These are phyloP conservation scores for Malus fusca DNA, from an alignment of 306 rosid species.

Conservation along the genomic window DNA sequence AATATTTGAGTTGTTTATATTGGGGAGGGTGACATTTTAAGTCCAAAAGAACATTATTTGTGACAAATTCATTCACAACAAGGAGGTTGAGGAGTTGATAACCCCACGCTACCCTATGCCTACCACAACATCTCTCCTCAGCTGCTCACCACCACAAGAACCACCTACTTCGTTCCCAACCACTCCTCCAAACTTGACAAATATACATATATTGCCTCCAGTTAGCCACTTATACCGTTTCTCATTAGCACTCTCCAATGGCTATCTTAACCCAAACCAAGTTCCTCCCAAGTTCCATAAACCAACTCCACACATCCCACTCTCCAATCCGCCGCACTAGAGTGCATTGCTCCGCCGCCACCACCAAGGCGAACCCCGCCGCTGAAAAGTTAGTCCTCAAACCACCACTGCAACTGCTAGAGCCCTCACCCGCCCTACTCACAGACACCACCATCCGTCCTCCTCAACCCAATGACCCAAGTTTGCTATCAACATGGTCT, in stretches of 20 bases:
- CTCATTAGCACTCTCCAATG: slow-evolving; percentile 32
- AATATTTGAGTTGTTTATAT: not conserved
- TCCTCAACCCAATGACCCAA: slow-evolving; percentile 35
- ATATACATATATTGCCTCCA: not conserved
- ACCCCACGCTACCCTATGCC: slow-evolving; percentile 37
- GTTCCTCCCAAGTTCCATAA: slow-evolving; percentile 20
- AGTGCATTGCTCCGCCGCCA: slow-evolving; percentile 24
- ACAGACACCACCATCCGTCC: slow-evolving; percentile 15
- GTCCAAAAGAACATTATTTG: not conserved
- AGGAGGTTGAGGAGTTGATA: slow-evolving; percentile 11
- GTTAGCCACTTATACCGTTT: not conserved
- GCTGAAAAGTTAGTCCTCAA: slow-evolving; percentile 21
- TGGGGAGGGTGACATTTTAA: not conserved
- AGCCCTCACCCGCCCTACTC: not conserved
- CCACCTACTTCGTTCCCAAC: slow-evolving; percentile 14
- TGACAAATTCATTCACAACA: not conserved
- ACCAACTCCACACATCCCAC: slow-evolving; percentile 10
- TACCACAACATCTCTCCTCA: slow-evolving; percentile 30
- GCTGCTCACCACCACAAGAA: slow-evolving; percentile 15
- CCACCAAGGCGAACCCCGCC: slow-evolving; percentile 20
- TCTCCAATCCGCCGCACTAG: not conserved
- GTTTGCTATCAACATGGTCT: slow-evolving; percentile 64
- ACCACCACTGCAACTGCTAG: not conserved
- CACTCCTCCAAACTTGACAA: slow-evolving; percentile 10
- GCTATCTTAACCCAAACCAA: slow-evolving; percentile 57